Evolutionary conservation across 345 rosid species (phyloP).

Genomic region (Linum usitatissimum): DNA sequence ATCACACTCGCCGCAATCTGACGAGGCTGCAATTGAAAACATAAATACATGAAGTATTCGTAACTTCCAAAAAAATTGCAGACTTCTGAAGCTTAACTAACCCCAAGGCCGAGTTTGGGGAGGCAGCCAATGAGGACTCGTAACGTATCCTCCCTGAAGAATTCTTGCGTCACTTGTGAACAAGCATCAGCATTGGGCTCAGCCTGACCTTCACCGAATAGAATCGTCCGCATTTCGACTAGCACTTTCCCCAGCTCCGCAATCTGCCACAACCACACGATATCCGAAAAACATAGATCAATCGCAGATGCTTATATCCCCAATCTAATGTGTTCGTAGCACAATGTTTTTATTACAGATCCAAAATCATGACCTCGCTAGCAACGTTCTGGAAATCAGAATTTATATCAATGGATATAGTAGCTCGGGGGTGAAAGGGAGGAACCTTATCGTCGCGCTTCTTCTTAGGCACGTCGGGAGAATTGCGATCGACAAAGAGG

Average conservation of each 20-base stretch:
- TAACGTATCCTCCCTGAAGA: neutral
- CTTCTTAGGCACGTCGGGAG: conserved; percentile 22
- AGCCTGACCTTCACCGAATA: conserved; percentile 6
- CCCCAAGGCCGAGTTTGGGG: conserved; percentile 8
- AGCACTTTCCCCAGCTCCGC: conserved; percentile 1
- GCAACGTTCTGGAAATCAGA: neutral
- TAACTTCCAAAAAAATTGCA: too few relatives aligned
- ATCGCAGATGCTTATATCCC: neutral
- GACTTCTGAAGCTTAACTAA: neutral
- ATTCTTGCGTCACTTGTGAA: conserved; percentile 7
- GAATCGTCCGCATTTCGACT: conserved; percentile 6
- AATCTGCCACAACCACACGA: neutral
- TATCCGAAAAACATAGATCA: neutral
- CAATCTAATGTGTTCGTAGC: neutral
- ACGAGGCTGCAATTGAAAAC: conserved; percentile 27
- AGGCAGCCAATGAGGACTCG: conserved; percentile 2
- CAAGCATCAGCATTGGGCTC: conserved; percentile 8
- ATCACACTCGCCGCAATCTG: conserved; percentile 31
- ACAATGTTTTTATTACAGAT: neutral
- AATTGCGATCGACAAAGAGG: conserved; percentile 4
- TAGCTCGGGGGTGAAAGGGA: neutral
- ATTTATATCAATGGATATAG: neutral
- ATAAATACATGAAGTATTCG: neutral
- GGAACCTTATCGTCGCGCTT: conserved; percentile 42
- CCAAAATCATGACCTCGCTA: neutral